Conservation (phyloP, 768 basidiomycete genomes). For the Lactarius sp. region DNA sequence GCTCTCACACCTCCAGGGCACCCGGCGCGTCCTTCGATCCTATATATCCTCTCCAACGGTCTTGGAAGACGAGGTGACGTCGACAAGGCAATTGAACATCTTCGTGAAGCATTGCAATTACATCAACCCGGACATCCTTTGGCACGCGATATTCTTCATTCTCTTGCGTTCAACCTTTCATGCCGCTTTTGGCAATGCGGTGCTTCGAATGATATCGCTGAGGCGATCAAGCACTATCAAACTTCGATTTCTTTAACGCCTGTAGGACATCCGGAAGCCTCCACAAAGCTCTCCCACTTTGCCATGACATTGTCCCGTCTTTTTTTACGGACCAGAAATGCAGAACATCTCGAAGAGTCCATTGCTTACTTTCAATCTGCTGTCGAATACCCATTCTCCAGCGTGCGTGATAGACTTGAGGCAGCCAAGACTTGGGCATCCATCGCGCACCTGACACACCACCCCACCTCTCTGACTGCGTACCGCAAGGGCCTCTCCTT, state of each 20-base stretch:
- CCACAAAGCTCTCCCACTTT: background rate
- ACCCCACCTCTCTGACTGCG: background rate
- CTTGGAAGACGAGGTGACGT: background rate
- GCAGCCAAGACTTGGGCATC: background rate
- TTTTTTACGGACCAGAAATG: background rate
- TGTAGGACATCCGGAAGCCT: background rate
- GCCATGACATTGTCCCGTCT: background rate
- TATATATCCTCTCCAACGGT: background rate
- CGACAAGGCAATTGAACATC: too few relatives aligned
- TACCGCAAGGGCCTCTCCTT: background rate
- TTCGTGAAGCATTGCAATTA: too few relatives aligned
- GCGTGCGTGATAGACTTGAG: background rate
- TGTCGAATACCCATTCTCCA: background rate
- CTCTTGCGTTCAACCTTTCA: too few relatives aligned
- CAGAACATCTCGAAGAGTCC: too few relatives aligned
- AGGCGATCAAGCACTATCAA: background rate
- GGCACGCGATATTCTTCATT: too few relatives aligned
- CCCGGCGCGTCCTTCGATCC: background rate
- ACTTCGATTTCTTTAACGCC: background rate
- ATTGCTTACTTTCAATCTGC: too few relatives aligned
- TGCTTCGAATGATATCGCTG: too few relatives aligned
- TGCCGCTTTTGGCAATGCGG: too few relatives aligned
- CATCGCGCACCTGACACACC: background rate
- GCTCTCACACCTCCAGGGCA: background rate
- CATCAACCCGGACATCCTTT: too few relatives aligned